Evolutionary conservation across 768 basidiomycete species (phyloP).

Genomic region (Mycena amicta): DNA sequence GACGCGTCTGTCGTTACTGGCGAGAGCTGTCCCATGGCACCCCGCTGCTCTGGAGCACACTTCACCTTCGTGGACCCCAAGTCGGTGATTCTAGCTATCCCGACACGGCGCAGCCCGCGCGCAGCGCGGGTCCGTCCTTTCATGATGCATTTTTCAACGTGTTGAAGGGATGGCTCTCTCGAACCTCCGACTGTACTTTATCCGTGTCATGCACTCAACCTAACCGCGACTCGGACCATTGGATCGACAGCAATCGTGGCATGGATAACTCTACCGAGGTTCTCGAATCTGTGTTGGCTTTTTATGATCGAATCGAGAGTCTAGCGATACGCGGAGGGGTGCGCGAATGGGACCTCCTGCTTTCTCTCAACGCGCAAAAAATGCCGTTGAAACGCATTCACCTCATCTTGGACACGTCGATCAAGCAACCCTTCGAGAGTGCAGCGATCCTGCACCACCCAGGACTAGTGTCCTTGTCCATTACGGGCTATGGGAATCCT

Average conservation of each 20-base stretch:
- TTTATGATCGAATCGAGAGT: not conserved
- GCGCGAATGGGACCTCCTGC: not conserved
- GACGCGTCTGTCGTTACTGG: constrained; percentile 1
- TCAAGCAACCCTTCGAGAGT: not conserved
- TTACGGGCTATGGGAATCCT: not conserved
- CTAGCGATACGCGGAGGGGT: not conserved
- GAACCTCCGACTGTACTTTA: not conserved
- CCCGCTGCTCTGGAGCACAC: not conserved
- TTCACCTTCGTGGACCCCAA: not conserved
- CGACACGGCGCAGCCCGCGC: not conserved
- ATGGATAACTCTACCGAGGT: not conserved
- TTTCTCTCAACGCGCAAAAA: not conserved
- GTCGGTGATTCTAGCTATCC: not conserved
- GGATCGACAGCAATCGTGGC: not conserved
- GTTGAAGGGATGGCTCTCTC: not conserved
- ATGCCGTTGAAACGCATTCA: not conserved
- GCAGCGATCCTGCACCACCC: not conserved
- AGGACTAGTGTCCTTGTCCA: not conserved
- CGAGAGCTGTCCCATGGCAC: not conserved
- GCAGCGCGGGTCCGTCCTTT: not conserved
- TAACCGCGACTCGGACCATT: not conserved
- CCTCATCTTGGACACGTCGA: not conserved
- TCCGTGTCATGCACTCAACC: not conserved
- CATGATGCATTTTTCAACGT: not conserved
- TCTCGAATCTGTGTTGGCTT: not conserved